These are phyloP conservation scores for Kwoniella heveanensis DNA, from an alignment of 768 basidiomycete species.

Conservation along the genomic window DNA sequence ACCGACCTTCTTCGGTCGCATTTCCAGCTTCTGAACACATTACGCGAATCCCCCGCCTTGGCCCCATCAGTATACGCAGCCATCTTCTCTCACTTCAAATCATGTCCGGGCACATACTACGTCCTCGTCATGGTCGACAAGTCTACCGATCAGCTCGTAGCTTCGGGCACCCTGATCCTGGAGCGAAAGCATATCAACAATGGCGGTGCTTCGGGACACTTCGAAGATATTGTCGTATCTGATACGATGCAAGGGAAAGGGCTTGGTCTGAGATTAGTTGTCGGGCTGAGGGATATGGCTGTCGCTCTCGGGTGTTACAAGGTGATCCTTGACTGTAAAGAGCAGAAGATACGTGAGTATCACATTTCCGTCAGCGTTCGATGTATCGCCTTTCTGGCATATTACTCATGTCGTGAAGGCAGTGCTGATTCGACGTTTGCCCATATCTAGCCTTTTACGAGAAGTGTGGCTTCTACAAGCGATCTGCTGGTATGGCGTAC, in stretches of 20 bases:
- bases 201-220: conserved; percentile 82
- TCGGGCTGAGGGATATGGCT: conserved; percentile 78
- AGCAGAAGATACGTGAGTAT: conserved; percentile 81
- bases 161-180: conserved; percentile 77
- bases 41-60: conserved; percentile 70
- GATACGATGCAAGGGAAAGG: conserved; percentile 84
- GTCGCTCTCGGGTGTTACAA: conserved; percentile 82
- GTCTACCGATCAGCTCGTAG: conserved; percentile 75
- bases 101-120: conserved; percentile 68
- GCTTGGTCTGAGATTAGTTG: conserved; percentile 80
- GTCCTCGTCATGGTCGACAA: conserved; percentile 79
- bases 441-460: conserved; percentile 81
- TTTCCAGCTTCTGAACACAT: conserved; percentile 71
- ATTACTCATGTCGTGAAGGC: no score
- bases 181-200: conserved; percentile 92
- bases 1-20: conserved; percentile 83
- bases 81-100: conserved; percentile 58
- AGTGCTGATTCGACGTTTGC: conserved; percentile 16
- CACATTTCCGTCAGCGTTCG: no score
- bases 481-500: conserved; percentile 59
- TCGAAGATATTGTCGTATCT: conserved; percentile 97
- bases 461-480: conserved; percentile 67
- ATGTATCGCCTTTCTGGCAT: no score
- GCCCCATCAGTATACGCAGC: conserved; percentile 70
- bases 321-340: conserved; percentile 91